A percentile compares a stretch with the other conserved stretches of the same genome.
These are phyloP conservation scores for Onygenales sp. DNA, from an alignment of 2,329 filamentous ascomycete genomes.

Conservation along the genomic window DNA sequence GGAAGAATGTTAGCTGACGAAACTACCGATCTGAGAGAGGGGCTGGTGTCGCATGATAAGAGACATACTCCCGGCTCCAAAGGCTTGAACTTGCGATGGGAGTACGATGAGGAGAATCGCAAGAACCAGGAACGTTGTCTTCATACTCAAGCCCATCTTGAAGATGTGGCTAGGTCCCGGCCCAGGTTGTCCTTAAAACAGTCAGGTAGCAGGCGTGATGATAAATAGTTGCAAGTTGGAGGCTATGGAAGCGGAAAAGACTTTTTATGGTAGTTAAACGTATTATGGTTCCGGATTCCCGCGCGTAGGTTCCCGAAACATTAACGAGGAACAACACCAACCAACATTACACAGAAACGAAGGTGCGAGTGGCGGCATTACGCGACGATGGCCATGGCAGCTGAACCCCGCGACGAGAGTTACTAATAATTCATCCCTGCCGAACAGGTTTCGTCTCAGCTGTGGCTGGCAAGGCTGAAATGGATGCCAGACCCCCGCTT, in stretches of 20 bases:
- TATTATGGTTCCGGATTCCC: too few relatives aligned
- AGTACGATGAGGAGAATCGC: conserved; percentile 29
- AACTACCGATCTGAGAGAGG: conserved; percentile 4
- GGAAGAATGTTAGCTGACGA: background rate
- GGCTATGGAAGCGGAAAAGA: background rate
- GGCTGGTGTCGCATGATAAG: background rate
- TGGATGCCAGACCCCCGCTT: too few relatives aligned
- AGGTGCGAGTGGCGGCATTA: background rate
- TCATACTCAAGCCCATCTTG: conserved; percentile 14
- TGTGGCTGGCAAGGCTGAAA: background rate
- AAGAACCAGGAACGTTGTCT: conserved; percentile 24
- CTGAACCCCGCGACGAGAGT: background rate
- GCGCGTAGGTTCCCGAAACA: too few relatives aligned
- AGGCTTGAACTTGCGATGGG: conserved; percentile 31
- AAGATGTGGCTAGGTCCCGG: background rate
- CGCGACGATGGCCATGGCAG: background rate
- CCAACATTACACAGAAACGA: background rate
- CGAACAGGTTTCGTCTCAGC: background rate
- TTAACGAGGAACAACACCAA: background rate
- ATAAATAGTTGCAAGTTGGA: background rate
- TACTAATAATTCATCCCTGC: background rate
- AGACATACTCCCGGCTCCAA: conserved; percentile 35
- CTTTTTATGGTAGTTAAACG: too few relatives aligned
- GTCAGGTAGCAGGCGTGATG: too few relatives aligned
- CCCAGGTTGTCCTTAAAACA: background rate